phyloP scores from a whole-genome alignment of 192 early-diverging fungal species.

The Diversispora epigaea region DNA sequence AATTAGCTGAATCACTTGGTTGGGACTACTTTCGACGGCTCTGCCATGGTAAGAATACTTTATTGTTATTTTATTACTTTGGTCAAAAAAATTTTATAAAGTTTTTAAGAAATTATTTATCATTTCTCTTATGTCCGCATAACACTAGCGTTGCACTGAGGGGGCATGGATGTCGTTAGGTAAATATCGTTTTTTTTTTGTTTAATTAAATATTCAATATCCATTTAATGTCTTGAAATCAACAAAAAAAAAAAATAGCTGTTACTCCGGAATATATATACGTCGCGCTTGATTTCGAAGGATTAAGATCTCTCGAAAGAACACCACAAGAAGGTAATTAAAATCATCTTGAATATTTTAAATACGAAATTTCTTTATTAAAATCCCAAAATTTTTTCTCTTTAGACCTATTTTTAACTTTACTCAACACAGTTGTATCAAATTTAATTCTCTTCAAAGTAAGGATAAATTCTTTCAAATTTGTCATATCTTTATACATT shows the following conservation, averaged over 20 bases:
- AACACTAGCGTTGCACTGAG: conserved; percentile 33
- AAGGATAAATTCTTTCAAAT: background rate
- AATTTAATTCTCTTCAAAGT: conserved; percentile 19
- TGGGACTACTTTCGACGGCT: conserved; percentile 28
- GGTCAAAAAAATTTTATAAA: background rate
- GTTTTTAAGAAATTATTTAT: background rate
- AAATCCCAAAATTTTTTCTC: background rate
- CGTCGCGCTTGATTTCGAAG: conserved; percentile 34
- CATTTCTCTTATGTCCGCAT: background rate
- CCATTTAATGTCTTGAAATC: background rate
- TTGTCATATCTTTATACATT: background rate
- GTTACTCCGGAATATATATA: conserved; percentile 12
- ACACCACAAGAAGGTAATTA: conserved; percentile 26
- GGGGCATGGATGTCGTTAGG: conserved; percentile 32
- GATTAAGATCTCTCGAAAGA: conserved; percentile 22
- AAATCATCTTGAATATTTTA: too few species aligned
- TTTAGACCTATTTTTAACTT: conserved; percentile 1
- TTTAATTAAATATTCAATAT: background rate
- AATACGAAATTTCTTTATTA: too few species aligned
- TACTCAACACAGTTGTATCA: conserved; percentile 21
- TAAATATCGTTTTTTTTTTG: background rate
- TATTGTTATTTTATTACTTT: background rate
- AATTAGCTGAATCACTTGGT: conserved; percentile 25
- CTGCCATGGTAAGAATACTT: conserved; percentile 22
- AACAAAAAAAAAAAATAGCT: background rate